Evolutionary conservation across 2,329 filamentous ascomycete species (phyloP), one percentile per base, ranked within the genome.

Genomic region (Clarireedia homoeocarpa): DNA sequence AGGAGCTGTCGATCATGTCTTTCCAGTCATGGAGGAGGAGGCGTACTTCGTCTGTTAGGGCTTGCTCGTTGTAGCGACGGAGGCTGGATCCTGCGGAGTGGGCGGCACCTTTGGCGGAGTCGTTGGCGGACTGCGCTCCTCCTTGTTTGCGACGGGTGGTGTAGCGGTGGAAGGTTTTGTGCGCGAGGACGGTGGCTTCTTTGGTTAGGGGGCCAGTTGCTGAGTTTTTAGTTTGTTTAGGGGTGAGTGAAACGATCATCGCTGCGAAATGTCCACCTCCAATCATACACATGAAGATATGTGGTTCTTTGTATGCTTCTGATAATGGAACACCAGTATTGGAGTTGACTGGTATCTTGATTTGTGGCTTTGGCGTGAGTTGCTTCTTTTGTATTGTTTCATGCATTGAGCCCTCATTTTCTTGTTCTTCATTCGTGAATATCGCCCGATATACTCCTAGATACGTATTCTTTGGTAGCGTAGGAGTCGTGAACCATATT

Each of bases 231-330:
- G 83, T 81, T 53, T 87, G 76, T 60, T 91, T 88, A 0, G 94
- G 91, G 0, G 89, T 84, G 4, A 97, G 78, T 0, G 91, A 91
- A 10, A 99, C 88, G 10, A 97, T 78, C 91, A 97, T 97, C 51
- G 89, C 94, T 0, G 94, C 94, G 68, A 99, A 99, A 70, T 99
- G 94, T 0, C 94, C 94, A 58, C 94, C 94, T 24, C 94, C 94
- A 51, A 99, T 95, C 94, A 99, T 99, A 72, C 91, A 97, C 48
- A 99, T 80, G 69, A 99, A 97, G 50, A 96, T 84, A 69, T 97
- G 91, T 2, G 91, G 89, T 6, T 86, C 85, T 24, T 84, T 82
- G 67, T 86, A 82, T 3, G 76, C 75, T 9, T 79, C 72, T 1
- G 77, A 73, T 2, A 79, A 76, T 5, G 82, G 71, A 15, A 76